Evolutionary conservation across 176 grass and related monocot species (phyloP), one percentile per base, ranked within the genome.

Genomic region (Tillandsia leiboldiana): DNA sequence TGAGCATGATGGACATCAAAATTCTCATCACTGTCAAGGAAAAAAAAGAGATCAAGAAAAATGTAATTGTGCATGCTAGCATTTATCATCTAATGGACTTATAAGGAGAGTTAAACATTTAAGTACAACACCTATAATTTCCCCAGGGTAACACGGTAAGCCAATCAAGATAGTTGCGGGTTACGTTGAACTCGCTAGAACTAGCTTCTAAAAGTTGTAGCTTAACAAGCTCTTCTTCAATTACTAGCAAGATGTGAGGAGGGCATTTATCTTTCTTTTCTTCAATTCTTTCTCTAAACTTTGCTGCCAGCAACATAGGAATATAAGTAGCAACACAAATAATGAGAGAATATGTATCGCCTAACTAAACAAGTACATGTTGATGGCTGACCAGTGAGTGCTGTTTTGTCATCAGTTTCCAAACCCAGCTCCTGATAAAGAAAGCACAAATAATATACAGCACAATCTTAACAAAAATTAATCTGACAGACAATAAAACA

Each of bases 341-440:
- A 61, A 61, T 22, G 18, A 17, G 15, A 18, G 56, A 17, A 75
- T n/a, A 51, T 29, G 33, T 65, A 18, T 20, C 4, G 12, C 42
- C 22, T 9, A n/a, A 12, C 23, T 28, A 11, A 52, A 75, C n/a
- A 66, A n/a, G 22, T 33, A 33, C 15, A 49, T 50, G n/a, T 72
- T 67, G 81, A 90, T 68, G 77, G 87, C 86, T 76, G 68, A 97
- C 94, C 89, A 70, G 94, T 90, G 18, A 97, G 83, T 76, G 94
- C 94, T 48, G 94, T 97, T 87, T 97, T 97, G 78, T 97, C 94
- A 79, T 97, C 94, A 72, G 89, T 92, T 82, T 97, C 94, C 84
- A 97, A 84, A 33, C 94, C 94, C 51, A 97, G 81, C 69, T 97
- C 94, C 89, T 96, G 79, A 77, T 61, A 56, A 81, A 63, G 51